Base-by-base conservation (phyloP, 805 yeast species). In the Barnettozyma botsteinii region DNA sequence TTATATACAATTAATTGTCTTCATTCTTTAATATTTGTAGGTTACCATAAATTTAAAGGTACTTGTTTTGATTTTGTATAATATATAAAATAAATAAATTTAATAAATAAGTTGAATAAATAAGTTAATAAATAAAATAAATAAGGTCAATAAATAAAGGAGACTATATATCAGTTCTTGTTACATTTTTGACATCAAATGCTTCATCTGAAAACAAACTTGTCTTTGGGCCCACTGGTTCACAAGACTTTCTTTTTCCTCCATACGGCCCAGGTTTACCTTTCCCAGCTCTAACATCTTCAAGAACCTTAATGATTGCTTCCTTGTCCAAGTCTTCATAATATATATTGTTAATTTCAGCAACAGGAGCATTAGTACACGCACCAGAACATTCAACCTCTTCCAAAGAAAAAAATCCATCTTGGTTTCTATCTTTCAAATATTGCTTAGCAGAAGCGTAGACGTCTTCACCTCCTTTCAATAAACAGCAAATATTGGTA, bases 321-420 rank as follows among this genome's bases (percentile, higher is more conserved):
- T 81, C 82, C 19, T 79, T 70, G 26, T 89, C 81, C 63, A 85
- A 72, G 62, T 85, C 95, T 66, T 85, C 95, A 56, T 72, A 81
- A 65, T 69, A 85, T 59, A 82, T 88, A 64, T 85, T 95, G 62
- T 84, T 85, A 38, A 85, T 66, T 46, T 85, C 94, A 40, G 86
- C 69, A 86, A 85, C 85, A 39, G 95, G 95, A 7, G 85, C 95
- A 61, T 85, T 85, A 37, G 85, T 88, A 70, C 95, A 85, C 4
- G 95, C 95, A 43, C 95, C 95, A 37, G 85, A 75, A 65, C 95
- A 85, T 66, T 85, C 95, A 47, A 85, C 95, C 62, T 85, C 95
- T 55, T 84, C 85, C 47, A 85, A 66, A 14, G 94, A 83, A 70
- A 85, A 85, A 50, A 80, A 63, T 27, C 78, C 78, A 65, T 86